Base-by-base conservation (phyloP, 176 grass and related monocot genomes). In the Oropetium thomaeum region DNA sequence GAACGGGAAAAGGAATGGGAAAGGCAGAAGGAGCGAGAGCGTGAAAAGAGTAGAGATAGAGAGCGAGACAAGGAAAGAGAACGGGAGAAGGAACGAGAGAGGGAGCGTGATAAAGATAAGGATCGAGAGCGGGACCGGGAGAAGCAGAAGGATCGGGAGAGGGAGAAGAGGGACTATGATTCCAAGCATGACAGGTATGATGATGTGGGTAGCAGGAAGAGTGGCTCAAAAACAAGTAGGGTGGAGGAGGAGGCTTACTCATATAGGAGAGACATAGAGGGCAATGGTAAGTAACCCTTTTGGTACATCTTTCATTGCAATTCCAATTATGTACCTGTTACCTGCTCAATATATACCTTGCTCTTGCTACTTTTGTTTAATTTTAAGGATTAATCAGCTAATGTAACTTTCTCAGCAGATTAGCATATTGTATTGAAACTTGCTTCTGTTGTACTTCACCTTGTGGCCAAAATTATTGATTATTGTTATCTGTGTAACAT, bases 131-230 rank as follows among this genome's bases (percentile, higher is more conserved):
- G 47, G 67, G 91, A 84, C 28, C 86, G 79, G 0, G 87, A 84
- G 27, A 89, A 84, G 74, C 89, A 74, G 62, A 85, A 86, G 61
- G 86, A 78, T 10, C 72, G 70, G 39, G 86, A 89, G 29, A 88
- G 87, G 66, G 86, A 93, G 33, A 91, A 79, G 83, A 90, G 89
- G 25, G 80, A 78, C 17, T 87, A 90, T 57, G 91, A 93, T 87
- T 66, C 74, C 25, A 90, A 90, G 61, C 81, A 91, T 67, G 94
- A 91, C 32, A 93, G 62, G 69, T 93, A 89, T 78, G 94, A 93
- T 28, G 86, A 87, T 84, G 86, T 66, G 8, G 26, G 69, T 45
- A 84, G 79, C 75, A 92, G 89, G 41, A 99, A 99, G 83, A 85
- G 67, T 92, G 77, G 71, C 66, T 73, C 89, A 0, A 89, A 90